Percentiles rank a stretch among this genome's conserved stretches.
Evolutionary conservation across 352 stramenopile genomes (phyloP).

Genomic region (Pythium pyrilobum): DNA sequence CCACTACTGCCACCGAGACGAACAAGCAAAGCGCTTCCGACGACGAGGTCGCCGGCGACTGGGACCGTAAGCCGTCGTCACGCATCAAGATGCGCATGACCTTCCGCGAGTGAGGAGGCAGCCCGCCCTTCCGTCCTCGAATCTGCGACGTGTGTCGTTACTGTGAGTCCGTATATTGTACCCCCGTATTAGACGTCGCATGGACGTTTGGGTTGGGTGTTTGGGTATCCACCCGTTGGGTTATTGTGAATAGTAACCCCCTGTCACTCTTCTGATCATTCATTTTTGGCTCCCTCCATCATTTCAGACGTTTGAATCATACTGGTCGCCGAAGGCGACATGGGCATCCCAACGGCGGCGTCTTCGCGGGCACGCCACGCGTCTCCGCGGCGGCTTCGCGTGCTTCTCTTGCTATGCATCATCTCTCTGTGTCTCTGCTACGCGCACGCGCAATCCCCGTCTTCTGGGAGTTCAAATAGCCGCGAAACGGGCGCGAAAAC

Average conservation of each 20-base stretch:
- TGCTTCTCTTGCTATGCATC: background rate
- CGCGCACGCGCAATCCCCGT: constrained; percentile 1
- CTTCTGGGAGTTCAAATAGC: background rate
- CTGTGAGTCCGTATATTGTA: background rate
- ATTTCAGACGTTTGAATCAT: constrained; percentile 4
- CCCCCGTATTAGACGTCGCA: background rate
- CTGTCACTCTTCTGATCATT: background rate
- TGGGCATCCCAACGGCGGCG: constrained; percentile 9
- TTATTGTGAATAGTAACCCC: background rate
- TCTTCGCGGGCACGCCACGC: background rate
- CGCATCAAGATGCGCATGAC: background rate
- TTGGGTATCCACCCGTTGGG: constrained; percentile 8
- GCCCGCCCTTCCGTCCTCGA: too few species aligned
- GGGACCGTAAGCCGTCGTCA: background rate
- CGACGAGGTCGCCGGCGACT: background rate
- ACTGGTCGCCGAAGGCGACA: too few species aligned
- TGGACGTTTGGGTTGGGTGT: background rate
- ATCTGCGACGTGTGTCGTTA: background rate
- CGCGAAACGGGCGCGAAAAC: background rate
- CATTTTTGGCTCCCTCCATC: background rate
- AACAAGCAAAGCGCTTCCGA: background rate
- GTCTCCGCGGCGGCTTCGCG: background rate
- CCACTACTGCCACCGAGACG: background rate
- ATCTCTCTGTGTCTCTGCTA: background rate
- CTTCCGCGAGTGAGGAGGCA: background rate